These are phyloP conservation scores for Coemansia furcata DNA, from an alignment of 192 early-diverging fungal genomes.

Conservation along the genomic window DNA sequence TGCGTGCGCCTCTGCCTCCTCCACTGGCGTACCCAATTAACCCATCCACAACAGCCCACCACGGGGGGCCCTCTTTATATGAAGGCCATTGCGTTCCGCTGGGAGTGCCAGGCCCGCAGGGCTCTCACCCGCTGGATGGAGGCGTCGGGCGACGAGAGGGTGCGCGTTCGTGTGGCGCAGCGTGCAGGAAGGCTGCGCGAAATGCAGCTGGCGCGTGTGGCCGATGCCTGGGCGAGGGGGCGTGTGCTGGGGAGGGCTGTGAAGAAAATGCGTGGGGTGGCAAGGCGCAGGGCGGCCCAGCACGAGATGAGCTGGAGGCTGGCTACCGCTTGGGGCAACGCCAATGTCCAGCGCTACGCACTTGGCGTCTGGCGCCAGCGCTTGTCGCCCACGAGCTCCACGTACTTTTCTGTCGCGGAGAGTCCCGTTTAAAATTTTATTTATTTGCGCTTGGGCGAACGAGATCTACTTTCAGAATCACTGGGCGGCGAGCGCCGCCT, in stretches of 20 bases:
- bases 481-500: conserved; percentile 5
- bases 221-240: conserved; percentile 5
- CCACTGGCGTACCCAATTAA: not conserved
- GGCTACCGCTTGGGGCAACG: conserved; percentile 36
- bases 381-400: conserved; percentile 26
- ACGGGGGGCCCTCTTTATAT: conserved; percentile 1
- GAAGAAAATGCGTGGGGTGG: not conserved
- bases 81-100: conserved; percentile 29
- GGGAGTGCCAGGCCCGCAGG: conserved; percentile 34
- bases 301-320: conserved; percentile 19
- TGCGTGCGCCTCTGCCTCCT: conserved; percentile 23
- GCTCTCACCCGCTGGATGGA: conserved; percentile 26
- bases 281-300: conserved; percentile 3
- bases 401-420: conserved; percentile 31
- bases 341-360: conserved; percentile 20
- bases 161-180: conserved; percentile 23
- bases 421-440: not conserved
- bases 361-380: conserved; percentile 25
- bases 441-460: not conserved
- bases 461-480: not conserved
- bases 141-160: conserved; percentile 10
- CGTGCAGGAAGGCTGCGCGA: not conserved
- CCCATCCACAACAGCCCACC: too few species aligned
- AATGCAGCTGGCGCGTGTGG: conserved; percentile 1
- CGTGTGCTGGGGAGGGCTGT: conserved; percentile 1